A percentile compares a stretch with the other conserved stretches of the same genome.
Conservation (phyloP, 106 monocot species). For the Allium sativum region DNA sequence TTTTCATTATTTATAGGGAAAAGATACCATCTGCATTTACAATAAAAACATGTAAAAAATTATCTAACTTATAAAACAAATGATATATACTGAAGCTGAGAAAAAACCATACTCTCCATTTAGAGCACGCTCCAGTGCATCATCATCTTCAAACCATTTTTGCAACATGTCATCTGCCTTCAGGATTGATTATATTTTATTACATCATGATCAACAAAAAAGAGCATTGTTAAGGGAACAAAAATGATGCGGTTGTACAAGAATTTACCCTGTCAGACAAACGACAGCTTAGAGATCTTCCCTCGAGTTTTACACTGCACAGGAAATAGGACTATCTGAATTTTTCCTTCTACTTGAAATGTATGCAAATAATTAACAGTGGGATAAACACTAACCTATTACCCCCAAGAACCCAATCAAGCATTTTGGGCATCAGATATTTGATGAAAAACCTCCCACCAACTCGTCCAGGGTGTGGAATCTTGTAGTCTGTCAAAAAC, state of each 20-base stretch:
- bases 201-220: neutral
- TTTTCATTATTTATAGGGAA: conserved; percentile 39
- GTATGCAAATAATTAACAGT: no score
- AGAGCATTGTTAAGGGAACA: no score
- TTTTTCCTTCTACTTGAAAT: neutral
- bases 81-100: no score
- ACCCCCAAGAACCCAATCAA: conserved; percentile 92
- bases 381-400: conserved; percentile 51
- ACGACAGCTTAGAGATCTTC: conserved; percentile 67
- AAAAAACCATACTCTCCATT: conserved; percentile 78
- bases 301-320: conserved; percentile 84
- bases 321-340: neutral
- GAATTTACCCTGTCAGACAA: conserved; percentile 76
- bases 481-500: conserved; percentile 80
- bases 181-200: conserved; percentile 1
- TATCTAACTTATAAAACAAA: no score
- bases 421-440: conserved; percentile 79
- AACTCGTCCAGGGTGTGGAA: conserved; percentile 98
- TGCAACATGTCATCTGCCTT: conserved; percentile 79
- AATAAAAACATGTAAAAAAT: no score
- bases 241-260: neutral
- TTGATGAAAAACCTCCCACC: conserved; percentile 94
- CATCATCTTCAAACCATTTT: conserved; percentile 98
- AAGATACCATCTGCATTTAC: conserved; percentile 64
- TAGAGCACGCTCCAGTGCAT: conserved; percentile 85